A percentile compares a stretch with the other conserved stretches of the same genome.
phyloP scores from a whole-genome alignment of 345 rosid species.

The Rhodamnia argentea region DNA sequence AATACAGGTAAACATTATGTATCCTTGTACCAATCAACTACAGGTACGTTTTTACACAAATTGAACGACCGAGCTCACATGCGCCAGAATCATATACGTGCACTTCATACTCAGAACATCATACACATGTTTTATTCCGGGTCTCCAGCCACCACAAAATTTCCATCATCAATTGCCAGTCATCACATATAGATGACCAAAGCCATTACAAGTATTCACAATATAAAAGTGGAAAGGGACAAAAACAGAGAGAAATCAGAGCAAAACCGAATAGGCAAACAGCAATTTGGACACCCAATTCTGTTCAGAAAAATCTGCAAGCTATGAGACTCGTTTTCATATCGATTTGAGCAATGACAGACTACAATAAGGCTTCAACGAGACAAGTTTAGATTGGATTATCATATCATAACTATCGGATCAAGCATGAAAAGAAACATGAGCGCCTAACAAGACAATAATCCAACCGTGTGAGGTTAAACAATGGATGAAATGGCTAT shows the following conservation, averaged over 20 bases:
- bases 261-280: background rate
- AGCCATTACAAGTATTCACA: background rate
- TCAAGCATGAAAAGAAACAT: no score
- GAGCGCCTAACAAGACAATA: no score
- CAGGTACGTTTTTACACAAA: background rate
- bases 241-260: background rate
- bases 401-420: no score
- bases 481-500: no score
- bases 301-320: background rate
- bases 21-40: background rate
- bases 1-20: background rate
- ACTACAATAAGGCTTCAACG: no score
- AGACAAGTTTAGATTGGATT: no score
- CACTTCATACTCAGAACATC: background rate
- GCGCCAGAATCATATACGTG: background rate
- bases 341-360: no score
- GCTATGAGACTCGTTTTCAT: accelerated
- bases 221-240: background rate
- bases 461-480: no score
- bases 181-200: background rate
- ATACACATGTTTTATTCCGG: background rate
- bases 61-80: background rate
- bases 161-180: background rate
- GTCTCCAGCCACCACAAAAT: background rate
- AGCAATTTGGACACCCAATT: background rate